Base-by-base conservation (phyloP, 202 grass and related monocot species). In the Panicum hallii region DNA sequence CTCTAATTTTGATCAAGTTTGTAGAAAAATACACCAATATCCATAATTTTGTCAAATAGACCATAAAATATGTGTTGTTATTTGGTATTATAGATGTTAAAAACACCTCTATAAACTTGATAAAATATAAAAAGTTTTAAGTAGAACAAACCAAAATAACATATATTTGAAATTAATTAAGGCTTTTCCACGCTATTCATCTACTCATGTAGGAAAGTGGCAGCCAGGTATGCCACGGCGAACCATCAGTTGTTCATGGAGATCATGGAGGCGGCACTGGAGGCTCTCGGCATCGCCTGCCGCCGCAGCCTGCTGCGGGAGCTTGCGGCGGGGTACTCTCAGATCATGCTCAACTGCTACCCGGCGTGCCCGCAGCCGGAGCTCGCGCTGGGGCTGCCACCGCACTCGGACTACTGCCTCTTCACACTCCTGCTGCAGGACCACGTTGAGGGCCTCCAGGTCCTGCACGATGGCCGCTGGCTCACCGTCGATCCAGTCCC, bases 331-430 rank as follows among this genome's bases (percentile, higher is more conserved):
- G 93, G 93, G 7, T 28, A 42, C 8, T 92, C 95, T 2, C 95
- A 98, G 40, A 61, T 95, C 6, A 78, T 98, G 83, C 48, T 95
- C 1, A 98, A 98, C 82, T 98, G 83, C 81, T 98, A 81, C 41
- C 95, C 95, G 26, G 80, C 80, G 4, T 98, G 95, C 83, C 95
- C 95, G 1, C 70, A 95, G 62, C 95, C 95, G 0, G 79, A 93
- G 40, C 80, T 94, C 2, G 92, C 95, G 30, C 86, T 95, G 5
- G 93, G 95, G 41, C 92, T 98, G 89, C 95, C 95, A 26, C 89
- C 93, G 19, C 95, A 98, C 81, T 95, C 93, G 0, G 95, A 98
- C 84, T 95, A 92, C 54, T 90, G 93, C 22, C 91, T 94, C 70
- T 82, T 98, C 23, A 98, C 95, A 2, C 74, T 98, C 4, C 56